phyloP scores from a whole-genome alignment of 1,139 yeast species.

The Candida dubliniensis region DNA sequence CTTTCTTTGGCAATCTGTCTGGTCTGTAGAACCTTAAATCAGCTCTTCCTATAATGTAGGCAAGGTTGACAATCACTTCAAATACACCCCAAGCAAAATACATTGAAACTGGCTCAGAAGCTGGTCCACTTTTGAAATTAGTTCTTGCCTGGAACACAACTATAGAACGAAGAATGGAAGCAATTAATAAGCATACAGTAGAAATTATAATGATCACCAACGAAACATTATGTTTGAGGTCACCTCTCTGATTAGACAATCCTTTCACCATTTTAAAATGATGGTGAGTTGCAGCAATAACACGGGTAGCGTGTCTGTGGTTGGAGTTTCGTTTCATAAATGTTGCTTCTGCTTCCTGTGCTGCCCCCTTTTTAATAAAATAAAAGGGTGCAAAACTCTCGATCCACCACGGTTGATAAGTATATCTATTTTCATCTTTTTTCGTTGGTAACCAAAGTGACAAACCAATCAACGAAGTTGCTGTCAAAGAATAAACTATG shows the following conservation, averaged over 20 bases:
- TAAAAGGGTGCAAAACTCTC: constrained; percentile 45
- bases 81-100: constrained; percentile 43
- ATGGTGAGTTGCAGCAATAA: constrained; percentile 47
- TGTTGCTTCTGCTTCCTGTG: constrained; percentile 39
- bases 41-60: constrained; percentile 44
- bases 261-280: constrained; percentile 44
- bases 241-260: constrained; percentile 40
- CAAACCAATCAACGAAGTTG: constrained; percentile 47
- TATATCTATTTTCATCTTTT: constrained; percentile 44
- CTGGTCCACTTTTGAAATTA: constrained; percentile 20
- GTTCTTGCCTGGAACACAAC: constrained; percentile 32
- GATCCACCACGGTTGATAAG: constrained; percentile 52
- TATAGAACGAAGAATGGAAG: constrained; percentile 32
- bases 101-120: constrained; percentile 30
- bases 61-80: constrained; percentile 34
- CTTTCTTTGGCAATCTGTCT: constrained; percentile 40
- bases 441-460: constrained; percentile 60
- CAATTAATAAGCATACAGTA: constrained; percentile 34
- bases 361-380: constrained; percentile 40
- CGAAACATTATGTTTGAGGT: constrained; percentile 36
- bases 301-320: constrained; percentile 45
- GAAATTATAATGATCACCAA: constrained; percentile 31
- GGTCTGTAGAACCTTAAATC: constrained; percentile 50
- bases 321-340: constrained; percentile 46
- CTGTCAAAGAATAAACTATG: constrained; percentile 54